A percentile compares a stretch with the other conserved stretches of the same genome.
Conservation (phyloP, 2,329 filamentous ascomycete species). For the Podosphaera fusca region DNA sequence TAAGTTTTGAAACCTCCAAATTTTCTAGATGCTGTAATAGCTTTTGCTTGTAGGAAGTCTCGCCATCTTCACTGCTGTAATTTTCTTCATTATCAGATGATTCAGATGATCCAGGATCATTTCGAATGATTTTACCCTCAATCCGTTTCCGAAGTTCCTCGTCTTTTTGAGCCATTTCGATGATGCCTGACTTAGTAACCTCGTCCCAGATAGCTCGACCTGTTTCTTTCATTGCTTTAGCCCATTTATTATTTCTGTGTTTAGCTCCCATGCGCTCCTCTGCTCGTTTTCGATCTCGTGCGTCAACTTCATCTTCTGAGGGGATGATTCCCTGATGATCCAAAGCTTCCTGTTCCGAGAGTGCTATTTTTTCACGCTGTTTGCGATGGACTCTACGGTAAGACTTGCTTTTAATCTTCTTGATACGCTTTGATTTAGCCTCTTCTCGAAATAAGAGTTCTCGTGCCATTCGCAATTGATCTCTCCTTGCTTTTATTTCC, state of each 20-base stretch:
- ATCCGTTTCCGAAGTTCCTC: slow-evolving; percentile 44
- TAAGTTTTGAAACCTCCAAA: slow-evolving; percentile 21
- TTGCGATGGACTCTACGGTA: slow-evolving; percentile 83
- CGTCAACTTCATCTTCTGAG: slow-evolving; percentile 40
- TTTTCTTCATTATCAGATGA: slow-evolving; percentile 32
- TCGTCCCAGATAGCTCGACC: slow-evolving; percentile 47
- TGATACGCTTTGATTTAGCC: slow-evolving; percentile 71
- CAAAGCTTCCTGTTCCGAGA: slow-evolving; percentile 32
- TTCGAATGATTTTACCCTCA: slow-evolving; percentile 32
- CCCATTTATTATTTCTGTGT: slow-evolving; percentile 50
- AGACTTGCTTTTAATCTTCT: slow-evolving; percentile 96
- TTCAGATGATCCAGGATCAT: slow-evolving; percentile 24
- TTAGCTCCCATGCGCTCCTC: slow-evolving; percentile 48
- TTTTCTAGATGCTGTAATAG: slow-evolving; percentile 26
- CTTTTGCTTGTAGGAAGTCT: slow-evolving; percentile 24
- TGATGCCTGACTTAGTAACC: slow-evolving; percentile 38
- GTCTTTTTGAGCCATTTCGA: slow-evolving; percentile 40
- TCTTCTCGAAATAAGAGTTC: slow-evolving; percentile 78
- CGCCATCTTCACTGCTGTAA: slow-evolving; percentile 23
- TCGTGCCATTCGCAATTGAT: slow-evolving; percentile 54
- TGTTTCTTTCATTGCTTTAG: slow-evolving; percentile 41
- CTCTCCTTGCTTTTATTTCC: slow-evolving; percentile 48
- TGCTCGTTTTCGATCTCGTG: slow-evolving; percentile 37
- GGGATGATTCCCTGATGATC: slow-evolving; percentile 34
- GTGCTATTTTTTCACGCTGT: slow-evolving; percentile 36